Base-by-base conservation (phyloP, 192 early-diverging fungal genomes). In the Entrophospora sp. region DNA sequence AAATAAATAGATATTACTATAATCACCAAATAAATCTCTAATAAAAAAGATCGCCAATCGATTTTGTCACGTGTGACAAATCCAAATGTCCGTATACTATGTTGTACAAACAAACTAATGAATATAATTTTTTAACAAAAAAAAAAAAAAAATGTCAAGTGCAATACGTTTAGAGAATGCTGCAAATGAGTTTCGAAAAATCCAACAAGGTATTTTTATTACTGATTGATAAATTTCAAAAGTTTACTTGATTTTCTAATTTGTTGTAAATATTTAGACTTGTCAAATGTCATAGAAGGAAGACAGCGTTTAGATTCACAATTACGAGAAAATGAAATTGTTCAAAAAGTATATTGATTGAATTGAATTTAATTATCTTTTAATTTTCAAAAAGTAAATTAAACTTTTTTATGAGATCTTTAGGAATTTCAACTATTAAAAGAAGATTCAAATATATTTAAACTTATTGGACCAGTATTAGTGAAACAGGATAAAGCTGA, bases 381-480 rank as follows among this genome's bases (percentile, higher is more conserved):
- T n/a, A 37, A 74, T 27, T 16, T 24, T 34, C 36, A 20, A 10
- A 48, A 5, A 30, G 4, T 48, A 75, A 16, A 25, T n/a, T 40
- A 30, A 31, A 35, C 8, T 36, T 38, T 46, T 53, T n/a, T n/a
- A n/a, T n/a, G n/a, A n/a, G n/a, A n/a, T n/a, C 5, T n/a, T 6
- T 63, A 91, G 82, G 96, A 99, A 82, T 95, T 99, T 73, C 82
- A 87, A 64, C 60, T 82, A 20, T 73, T 99, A 60, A 84, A 90
- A 32, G 83, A 85, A 25, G 88, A 88, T 46, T 79, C 94, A 30
- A 88, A 84, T 51, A 87, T 99, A 20, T 99, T 91, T 83, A 99
- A 99, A 70, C 77, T 99, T 56, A 89, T 95, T 64, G 96, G 96
- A 0, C 96, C 96, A 24, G 95, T 96, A 12, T 78, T 99, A 27